These are phyloP conservation scores for Parathielavia hyrcaniae DNA, from an alignment of 495 filamentous ascomycete species.

Conservation along the genomic window DNA sequence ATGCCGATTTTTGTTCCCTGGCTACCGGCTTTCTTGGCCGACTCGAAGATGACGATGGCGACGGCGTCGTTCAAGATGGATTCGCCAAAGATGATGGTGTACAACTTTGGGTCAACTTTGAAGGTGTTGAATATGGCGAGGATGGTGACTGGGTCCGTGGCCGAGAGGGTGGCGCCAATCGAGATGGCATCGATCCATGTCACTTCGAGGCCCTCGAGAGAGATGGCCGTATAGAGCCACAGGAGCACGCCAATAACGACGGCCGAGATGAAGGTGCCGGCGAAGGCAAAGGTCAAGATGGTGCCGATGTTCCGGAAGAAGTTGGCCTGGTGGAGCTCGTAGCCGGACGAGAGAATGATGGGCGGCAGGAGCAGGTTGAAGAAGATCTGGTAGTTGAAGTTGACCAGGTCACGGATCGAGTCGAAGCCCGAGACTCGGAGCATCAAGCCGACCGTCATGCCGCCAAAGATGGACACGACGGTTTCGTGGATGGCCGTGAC, in stretches of 20 bases:
- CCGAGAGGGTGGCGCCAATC: constrained; percentile 90
- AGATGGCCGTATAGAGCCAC: constrained; percentile 81
- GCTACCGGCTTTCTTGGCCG: constrained; percentile 73
- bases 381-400: constrained; percentile 98
- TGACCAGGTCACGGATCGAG: constrained; percentile 78
- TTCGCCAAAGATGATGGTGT: constrained; percentile 97
- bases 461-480: constrained; percentile 95
- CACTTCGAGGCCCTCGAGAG: constrained; percentile 76
- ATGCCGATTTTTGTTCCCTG: constrained; percentile 61
- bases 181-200: constrained; percentile 91
- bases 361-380: constrained; percentile 97
- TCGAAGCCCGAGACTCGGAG: constrained; percentile 72
- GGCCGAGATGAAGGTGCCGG: constrained; percentile 94
- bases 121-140: constrained; percentile 98
- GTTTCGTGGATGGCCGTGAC: constrained; percentile 98
- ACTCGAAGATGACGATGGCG: constrained; percentile 97
- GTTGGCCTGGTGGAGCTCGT: constrained; percentile 95
- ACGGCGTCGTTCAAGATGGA: constrained; percentile 97
- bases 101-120: constrained; percentile 96
- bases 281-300: constrained; percentile 97
- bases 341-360: constrained; percentile 94
- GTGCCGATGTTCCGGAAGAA: constrained; percentile 98
- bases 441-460: constrained; percentile 91
- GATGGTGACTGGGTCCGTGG: constrained; percentile 95
- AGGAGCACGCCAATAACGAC: constrained; percentile 82